A percentile compares a stretch with the other conserved stretches of the same genome.
Conservation (phyloP, 176 grass and related monocot species). For the Aegilops longissima region DNA sequence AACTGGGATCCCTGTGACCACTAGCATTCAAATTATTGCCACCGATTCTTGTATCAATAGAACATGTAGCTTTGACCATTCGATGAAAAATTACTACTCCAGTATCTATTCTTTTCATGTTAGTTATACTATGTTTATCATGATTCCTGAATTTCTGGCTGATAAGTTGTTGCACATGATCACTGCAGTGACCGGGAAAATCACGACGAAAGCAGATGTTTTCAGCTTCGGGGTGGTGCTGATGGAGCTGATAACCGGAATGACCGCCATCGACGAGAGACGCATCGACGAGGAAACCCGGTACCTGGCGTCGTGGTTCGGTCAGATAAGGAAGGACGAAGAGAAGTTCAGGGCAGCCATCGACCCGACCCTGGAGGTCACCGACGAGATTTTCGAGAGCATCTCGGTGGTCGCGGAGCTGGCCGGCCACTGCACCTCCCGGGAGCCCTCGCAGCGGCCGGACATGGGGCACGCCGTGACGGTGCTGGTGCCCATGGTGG, state of each 20-base stretch:
- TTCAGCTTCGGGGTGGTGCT: constrained; percentile 97
- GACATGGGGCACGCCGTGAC: constrained; percentile 87
- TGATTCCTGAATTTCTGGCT: constrained; percentile 5
- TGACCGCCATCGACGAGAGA: constrained; percentile 74
- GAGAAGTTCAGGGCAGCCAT: constrained; percentile 69
- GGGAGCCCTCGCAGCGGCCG: constrained; percentile 75
- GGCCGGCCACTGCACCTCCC: constrained; percentile 74
- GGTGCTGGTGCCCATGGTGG: constrained; percentile 72
- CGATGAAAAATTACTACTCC: background rate
- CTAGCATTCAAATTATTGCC: no score
- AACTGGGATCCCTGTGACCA: background rate
- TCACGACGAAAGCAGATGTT: constrained; percentile 91
- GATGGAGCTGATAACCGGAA: constrained; percentile 91
- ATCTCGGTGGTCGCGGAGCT: constrained; percentile 69
- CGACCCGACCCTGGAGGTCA: constrained; percentile 62
- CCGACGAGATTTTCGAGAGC: constrained; percentile 69
- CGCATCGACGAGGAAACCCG: constrained; percentile 75
- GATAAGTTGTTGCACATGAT: constrained; percentile 12
- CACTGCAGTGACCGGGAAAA: constrained; percentile 82
- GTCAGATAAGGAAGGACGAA: constrained; percentile 55
- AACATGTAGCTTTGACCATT: background rate
- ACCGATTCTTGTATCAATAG: background rate
- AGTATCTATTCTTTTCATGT: background rate
- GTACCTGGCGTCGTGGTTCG: constrained; percentile 81
- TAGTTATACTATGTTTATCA: background rate